Evolutionary conservation across 352 stramenopile genomes (phyloP).

Genomic region (Phytophthora brassicae): DNA sequence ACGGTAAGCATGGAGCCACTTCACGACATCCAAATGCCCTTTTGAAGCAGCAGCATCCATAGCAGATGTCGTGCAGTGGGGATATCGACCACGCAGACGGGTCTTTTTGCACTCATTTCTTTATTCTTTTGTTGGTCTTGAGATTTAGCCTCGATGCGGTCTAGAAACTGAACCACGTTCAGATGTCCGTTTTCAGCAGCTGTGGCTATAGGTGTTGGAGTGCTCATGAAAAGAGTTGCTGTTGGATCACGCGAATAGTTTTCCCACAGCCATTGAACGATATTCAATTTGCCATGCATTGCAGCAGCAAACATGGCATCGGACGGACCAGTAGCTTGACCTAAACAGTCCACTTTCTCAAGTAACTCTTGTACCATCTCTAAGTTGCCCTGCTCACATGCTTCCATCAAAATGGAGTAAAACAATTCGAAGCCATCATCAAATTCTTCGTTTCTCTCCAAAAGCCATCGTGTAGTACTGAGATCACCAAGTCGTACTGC

Average conservation of each 20-base stretch:
- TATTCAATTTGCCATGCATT: background rate
- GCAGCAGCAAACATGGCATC: background rate
- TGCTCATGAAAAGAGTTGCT: background rate
- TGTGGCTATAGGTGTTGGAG: background rate
- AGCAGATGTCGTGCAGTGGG: background rate
- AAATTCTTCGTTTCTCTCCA: background rate
- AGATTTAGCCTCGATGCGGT: background rate
- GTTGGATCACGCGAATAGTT: background rate
- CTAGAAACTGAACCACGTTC: constrained; percentile 2
- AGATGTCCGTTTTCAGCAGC: constrained; percentile 6
- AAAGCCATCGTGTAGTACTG: background rate
- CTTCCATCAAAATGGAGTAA: background rate
- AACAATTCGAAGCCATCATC: background rate
- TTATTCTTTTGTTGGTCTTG: background rate
- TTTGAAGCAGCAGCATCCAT: constrained; percentile 2
- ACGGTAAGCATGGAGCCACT: constrained; percentile 12
- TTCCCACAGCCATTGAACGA: background rate
- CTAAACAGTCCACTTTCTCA: background rate
- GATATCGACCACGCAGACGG: background rate
- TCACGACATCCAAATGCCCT: background rate
- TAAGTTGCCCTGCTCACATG: background rate
- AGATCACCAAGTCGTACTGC: background rate
- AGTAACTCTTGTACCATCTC: background rate
- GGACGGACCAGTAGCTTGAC: background rate
- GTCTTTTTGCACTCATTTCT: background rate